Percentiles rank a stretch among this genome's conserved stretches.
These are phyloP conservation scores for Lecanicillium sp. DNA, from an alignment of 2,329 filamentous ascomycete species.

Conservation along the genomic window DNA sequence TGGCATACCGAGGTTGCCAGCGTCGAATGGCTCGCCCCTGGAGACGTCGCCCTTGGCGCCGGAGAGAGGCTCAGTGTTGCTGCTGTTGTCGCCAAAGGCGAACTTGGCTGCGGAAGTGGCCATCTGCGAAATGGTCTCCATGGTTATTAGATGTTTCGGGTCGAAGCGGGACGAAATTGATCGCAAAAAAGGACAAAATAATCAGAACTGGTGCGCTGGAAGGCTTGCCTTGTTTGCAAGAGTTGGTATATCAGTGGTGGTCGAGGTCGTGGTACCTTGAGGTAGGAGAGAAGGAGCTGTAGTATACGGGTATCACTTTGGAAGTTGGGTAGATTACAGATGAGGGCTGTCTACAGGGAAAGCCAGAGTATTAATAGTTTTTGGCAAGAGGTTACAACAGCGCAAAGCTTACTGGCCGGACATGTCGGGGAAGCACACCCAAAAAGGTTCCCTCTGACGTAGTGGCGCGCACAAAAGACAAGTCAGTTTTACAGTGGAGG, in stretches of 20 bases:
- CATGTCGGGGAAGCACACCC: background rate
- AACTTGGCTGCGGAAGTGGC: constrained; percentile 35
- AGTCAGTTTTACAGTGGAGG: background rate
- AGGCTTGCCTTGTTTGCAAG: background rate
- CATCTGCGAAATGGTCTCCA: constrained; percentile 60
- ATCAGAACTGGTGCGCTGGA: background rate
- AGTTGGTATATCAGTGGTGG: background rate
- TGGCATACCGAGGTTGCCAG: constrained; percentile 60
- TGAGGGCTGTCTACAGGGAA: too few species aligned
- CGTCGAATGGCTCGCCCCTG: constrained; percentile 68
- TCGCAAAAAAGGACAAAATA: background rate
- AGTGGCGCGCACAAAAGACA: background rate
- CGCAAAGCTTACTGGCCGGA: background rate
- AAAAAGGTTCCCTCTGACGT: constrained; percentile 8
- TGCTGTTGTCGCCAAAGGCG: constrained; percentile 37
- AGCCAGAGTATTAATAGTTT: constrained; percentile 14
- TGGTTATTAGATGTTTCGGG: constrained; percentile 27
- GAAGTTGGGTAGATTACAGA: too few species aligned
- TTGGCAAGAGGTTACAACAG: background rate
- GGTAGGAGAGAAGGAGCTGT: background rate
- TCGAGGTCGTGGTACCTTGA: background rate
- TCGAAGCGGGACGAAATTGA: background rate
- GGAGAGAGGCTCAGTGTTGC: constrained; percentile 59
- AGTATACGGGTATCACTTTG: background rate
- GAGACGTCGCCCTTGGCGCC: constrained; percentile 63